Evolutionary conservation across 2,329 filamentous ascomycete species (phyloP), one percentile per base, ranked within the genome.

Genomic region (Setomelanomma holmii): DNA sequence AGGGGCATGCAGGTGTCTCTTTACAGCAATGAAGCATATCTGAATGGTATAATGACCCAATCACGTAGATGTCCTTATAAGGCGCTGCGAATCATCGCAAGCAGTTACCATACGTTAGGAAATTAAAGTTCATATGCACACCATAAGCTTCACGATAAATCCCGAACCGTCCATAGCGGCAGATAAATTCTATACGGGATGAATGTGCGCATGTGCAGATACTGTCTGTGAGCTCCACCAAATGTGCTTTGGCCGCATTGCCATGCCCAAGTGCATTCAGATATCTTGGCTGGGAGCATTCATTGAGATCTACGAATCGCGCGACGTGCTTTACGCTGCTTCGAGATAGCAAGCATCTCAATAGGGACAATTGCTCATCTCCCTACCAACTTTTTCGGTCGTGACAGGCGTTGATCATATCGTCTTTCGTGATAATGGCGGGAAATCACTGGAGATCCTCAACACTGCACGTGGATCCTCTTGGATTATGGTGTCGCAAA

Each of bases 221-320:
- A 19, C 16, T n/a, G 19, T 23, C 23, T 21, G 40, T 43, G 39
- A 46, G 53, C 48, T 57, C 40, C 51, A 56, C 45, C 51, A 45
- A 44, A 40, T 41, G 36, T 30, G 45, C 19, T 46, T 42, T 34
- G 20, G 48, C 44, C 34, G 47, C 39, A 51, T 34, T 30, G 30
- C 12, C 20, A 11, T n/a, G 11, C 17, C 20, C n/a, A n/a, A n/a
- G n/a, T n/a, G n/a, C n/a, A n/a, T 21, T 45, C 44, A 19, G 16
- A 48, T 52, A 24, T n/a, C 23, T 43, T 39, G 34, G 40, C 23
- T 46, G 41, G 44, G 42, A 21, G 27, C 10, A 41, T 14, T 46
- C 17, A 56, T 55, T 60, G 50, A 52, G 56, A 56, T 60, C 53
- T 54, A 40, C 56, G 40, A 35, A 49, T 52, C 36, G 45, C 42